These are phyloP conservation scores for Arthrobotrys conoides DNA, from an alignment of 2,329 filamentous ascomycete species.

Conservation along the genomic window DNA sequence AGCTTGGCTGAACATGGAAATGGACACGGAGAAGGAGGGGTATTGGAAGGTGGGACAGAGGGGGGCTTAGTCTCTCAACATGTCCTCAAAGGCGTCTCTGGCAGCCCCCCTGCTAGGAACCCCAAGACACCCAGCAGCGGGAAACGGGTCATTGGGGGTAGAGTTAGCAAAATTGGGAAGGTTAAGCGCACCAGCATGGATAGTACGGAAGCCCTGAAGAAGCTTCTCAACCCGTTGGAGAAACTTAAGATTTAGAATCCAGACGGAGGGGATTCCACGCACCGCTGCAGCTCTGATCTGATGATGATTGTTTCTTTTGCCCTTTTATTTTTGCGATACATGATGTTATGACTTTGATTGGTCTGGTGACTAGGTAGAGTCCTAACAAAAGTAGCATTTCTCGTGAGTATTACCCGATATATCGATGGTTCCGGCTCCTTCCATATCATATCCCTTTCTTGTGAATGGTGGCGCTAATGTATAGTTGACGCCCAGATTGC, in stretches of 20 bases:
- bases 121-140: slow-evolving; percentile 32
- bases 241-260: slow-evolving; percentile 40
- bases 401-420: slow-evolving; percentile 49
- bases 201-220: slow-evolving; percentile 48
- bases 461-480: neutral
- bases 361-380: slow-evolving; percentile 3
- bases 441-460: neutral
- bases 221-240: slow-evolving; percentile 50
- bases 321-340: neutral
- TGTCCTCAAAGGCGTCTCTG: neutral
- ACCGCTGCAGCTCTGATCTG: neutral
- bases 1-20: slow-evolving; percentile 23
- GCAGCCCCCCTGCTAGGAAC: slow-evolving; percentile 29
- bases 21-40: slow-evolving; percentile 8
- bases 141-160: slow-evolving; percentile 52
- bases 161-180: slow-evolving; percentile 57
- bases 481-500: slow-evolving; percentile 32
- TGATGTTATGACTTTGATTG: neutral
- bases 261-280: neutral
- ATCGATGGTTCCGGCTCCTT: slow-evolving; percentile 9
- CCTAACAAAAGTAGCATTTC: slow-evolving; percentile 43
- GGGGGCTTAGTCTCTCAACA: slow-evolving; percentile 8
- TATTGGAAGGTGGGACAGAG: slow-evolving; percentile 1
- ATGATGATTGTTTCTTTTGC: slow-evolving; percentile 12
- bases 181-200: slow-evolving; percentile 49